These are phyloP conservation scores for Zalerion maritima DNA, from an alignment of 495 filamentous ascomycete species.

Conservation along the genomic window DNA sequence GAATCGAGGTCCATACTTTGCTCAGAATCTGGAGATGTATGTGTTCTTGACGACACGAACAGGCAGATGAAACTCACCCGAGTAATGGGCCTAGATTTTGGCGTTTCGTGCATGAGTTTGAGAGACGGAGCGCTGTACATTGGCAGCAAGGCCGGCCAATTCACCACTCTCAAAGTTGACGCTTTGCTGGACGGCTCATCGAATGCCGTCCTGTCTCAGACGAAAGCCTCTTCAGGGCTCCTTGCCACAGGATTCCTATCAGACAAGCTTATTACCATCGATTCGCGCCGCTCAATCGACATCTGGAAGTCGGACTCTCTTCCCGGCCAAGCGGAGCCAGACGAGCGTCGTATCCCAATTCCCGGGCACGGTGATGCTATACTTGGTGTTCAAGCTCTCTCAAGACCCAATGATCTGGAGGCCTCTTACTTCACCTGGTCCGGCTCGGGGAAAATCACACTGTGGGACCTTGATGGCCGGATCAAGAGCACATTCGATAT, in stretches of 20 bases:
- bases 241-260: constrained; percentile 56
- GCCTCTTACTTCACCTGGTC: constrained; percentile 85
- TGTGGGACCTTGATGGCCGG: constrained; percentile 66
- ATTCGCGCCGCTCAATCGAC: constrained; percentile 56
- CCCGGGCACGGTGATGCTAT: constrained; percentile 69
- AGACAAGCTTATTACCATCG: constrained; percentile 59
- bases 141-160: constrained; percentile 30
- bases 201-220: constrained; percentile 13
- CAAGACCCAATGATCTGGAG: constrained; percentile 35
- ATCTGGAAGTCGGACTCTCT: constrained; percentile 36
- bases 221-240: constrained; percentile 18
- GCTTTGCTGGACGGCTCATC: constrained; percentile 20
- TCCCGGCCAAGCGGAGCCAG: constrained; percentile 14
- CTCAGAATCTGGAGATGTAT: constrained; percentile 59
- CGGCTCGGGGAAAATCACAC: constrained; percentile 54
- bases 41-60: constrained; percentile 63
- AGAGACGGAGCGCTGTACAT: constrained; percentile 24
- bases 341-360: constrained; percentile 26
- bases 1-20: constrained; percentile 55
- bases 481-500: constrained; percentile 48
- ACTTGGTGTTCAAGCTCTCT: constrained; percentile 53
- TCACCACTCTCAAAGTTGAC: constrained; percentile 23
- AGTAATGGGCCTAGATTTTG: constrained; percentile 46
- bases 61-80: constrained; percentile 53
- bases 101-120: constrained; percentile 43